Evolutionary conservation across 805 yeast genomes (phyloP).

Genomic region (Geotrichum ghanense): DNA sequence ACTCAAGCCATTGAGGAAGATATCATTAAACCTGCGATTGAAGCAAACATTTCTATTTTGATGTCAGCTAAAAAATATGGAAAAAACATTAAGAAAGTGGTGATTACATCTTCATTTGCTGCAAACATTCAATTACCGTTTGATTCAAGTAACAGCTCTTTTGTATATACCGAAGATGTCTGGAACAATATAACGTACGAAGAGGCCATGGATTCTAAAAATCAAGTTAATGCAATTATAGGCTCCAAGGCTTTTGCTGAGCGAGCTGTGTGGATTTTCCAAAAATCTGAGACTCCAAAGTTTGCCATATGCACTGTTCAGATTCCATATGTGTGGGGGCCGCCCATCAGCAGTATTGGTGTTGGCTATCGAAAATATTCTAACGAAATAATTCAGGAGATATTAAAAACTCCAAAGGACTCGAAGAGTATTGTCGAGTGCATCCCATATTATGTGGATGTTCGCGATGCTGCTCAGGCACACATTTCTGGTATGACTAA

Average conservation of each 20-base stretch:
- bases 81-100: neutral
- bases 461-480: neutral
- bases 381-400: constrained; percentile 23
- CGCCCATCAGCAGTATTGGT: constrained; percentile 16
- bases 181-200: constrained; percentile 26
- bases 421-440: neutral
- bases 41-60: neutral
- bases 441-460: neutral
- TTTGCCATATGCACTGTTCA: constrained; percentile 17
- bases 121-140: neutral
- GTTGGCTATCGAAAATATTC: constrained; percentile 29
- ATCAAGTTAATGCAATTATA: constrained; percentile 16
- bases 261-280: constrained; percentile 42
- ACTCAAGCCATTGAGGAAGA: neutral
- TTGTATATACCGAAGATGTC: neutral
- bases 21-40: neutral
- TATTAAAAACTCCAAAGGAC: constrained; percentile 16
- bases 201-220: constrained; percentile 5
- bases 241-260: constrained; percentile 45
- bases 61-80: constrained; percentile 9
- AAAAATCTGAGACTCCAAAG: constrained; percentile 17
- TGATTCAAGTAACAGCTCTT: neutral
- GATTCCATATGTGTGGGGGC: constrained; percentile 25
- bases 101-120: neutral
- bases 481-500: no score